These are phyloP conservation scores for Fusarium kyushuense DNA, from an alignment of 2,329 filamentous ascomycete genomes.

Conservation along the genomic window DNA sequence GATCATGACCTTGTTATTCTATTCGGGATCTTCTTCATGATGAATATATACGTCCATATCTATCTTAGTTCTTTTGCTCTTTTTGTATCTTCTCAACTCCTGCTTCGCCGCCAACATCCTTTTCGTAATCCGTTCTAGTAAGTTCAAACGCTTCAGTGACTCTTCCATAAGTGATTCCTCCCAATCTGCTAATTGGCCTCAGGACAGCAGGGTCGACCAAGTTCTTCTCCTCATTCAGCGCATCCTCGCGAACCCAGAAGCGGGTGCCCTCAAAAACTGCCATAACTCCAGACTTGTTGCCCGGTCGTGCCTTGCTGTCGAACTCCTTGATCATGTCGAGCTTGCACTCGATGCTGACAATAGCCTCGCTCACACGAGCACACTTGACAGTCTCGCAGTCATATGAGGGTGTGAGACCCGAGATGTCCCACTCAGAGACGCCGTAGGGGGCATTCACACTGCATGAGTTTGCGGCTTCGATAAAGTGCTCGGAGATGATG, in stretches of 20 bases:
- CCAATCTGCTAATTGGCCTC: conserved; percentile 80
- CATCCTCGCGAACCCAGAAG: conserved; percentile 93
- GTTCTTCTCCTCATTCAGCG: conserved; percentile 80
- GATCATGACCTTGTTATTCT: conserved; percentile 9
- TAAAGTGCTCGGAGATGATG: conserved; percentile 84
- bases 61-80: conserved; percentile 34
- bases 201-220: conserved; percentile 81
- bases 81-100: conserved; percentile 65
- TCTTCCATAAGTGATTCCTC: conserved; percentile 87
- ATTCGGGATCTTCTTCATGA: conserved; percentile 15
- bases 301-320: conserved; percentile 76
- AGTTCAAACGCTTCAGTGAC: conserved; percentile 78
- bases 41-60: conserved; percentile 19
- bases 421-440: conserved; percentile 81
- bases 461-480: conserved; percentile 89
- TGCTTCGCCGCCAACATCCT: conserved; percentile 65
- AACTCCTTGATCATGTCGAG: conserved; percentile 82
- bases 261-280: conserved; percentile 84
- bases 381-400: conserved; percentile 74
- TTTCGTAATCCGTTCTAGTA: conserved; percentile 69
- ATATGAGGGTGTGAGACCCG: conserved; percentile 77
- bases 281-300: conserved; percentile 79
- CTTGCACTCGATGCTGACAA: conserved; percentile 86
- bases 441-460: conserved; percentile 83
- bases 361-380: conserved; percentile 81